These are phyloP conservation scores for Picochlorum costavermella DNA, from an alignment of 139 green algal species.

Conservation along the genomic window DNA sequence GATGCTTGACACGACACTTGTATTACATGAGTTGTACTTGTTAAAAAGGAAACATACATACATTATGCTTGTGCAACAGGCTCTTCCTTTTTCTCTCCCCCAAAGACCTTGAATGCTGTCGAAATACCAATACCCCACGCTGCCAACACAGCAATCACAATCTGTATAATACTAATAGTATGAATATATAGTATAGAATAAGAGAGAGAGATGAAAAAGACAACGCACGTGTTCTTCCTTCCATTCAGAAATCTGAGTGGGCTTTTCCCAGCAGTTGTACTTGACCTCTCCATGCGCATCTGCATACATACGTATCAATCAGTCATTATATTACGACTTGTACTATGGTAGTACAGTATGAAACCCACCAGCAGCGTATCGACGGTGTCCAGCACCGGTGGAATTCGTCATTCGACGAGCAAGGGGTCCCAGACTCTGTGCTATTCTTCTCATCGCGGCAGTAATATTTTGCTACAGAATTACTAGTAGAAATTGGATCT, in stretches of 20 bases:
- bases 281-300: constrained; percentile 45
- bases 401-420: not conserved
- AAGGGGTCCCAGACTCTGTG: not conserved
- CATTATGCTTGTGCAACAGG: constrained; percentile 3
- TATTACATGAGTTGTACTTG: not conserved
- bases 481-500: no score
- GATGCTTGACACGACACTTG: not conserved
- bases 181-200: not conserved
- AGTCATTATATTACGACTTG: no score
- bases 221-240: constrained; percentile 43
- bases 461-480: no score
- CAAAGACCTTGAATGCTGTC: constrained; percentile 40
- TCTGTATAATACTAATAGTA: constrained; percentile 16
- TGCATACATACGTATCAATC: constrained; percentile 8
- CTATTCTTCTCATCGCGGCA: not conserved
- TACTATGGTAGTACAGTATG: no score
- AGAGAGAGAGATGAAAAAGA: not conserved
- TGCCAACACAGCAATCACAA: constrained; percentile 45
- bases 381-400: no score
- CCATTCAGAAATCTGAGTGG: constrained; percentile 29
- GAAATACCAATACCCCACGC: constrained; percentile 42
- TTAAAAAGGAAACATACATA: not conserved
- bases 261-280: constrained; percentile 35
- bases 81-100: constrained; percentile 34
- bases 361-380: not conserved